Percentiles rank a stretch among this genome's conserved stretches.
Evolutionary conservation across 331 rosid genomes (phyloP).

Genomic region (Quercus lobata): DNA sequence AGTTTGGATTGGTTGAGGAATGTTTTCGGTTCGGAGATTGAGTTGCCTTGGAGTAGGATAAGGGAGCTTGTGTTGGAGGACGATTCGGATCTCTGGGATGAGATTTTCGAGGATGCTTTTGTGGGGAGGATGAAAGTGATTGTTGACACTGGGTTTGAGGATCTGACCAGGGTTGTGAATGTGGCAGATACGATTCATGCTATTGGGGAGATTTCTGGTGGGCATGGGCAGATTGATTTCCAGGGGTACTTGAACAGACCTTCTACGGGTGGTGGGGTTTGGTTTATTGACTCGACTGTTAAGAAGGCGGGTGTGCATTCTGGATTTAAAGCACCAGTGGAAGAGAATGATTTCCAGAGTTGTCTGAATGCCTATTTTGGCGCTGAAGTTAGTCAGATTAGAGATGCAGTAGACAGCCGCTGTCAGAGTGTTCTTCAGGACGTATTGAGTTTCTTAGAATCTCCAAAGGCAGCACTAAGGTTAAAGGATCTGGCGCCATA

Average conservation of each 20-base stretch:
- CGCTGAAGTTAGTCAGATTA: slow-evolving; percentile 67
- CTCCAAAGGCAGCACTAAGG: slow-evolving; percentile 86
- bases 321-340: slow-evolving; percentile 52
- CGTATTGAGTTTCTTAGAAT: slow-evolving; percentile 78
- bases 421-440: slow-evolving; percentile 80
- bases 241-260: slow-evolving; percentile 50
- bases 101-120: slow-evolving; percentile 78
- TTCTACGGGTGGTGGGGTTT: slow-evolving; percentile 76
- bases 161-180: slow-evolving; percentile 45
- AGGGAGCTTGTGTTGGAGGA: slow-evolving; percentile 93
- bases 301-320: slow-evolving; percentile 49
- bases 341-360: slow-evolving; percentile 57
- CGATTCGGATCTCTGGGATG: slow-evolving; percentile 91
- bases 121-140: slow-evolving; percentile 75
- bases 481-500: slow-evolving; percentile 67
- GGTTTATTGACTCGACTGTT: slow-evolving; percentile 71
- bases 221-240: slow-evolving; percentile 37
- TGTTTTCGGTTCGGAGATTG: slow-evolving; percentile 91
- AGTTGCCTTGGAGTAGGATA: slow-evolving; percentile 95
- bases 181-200: slow-evolving; percentile 41
- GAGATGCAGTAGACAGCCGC: slow-evolving; percentile 76
- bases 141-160: slow-evolving; percentile 55
- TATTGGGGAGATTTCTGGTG: slow-evolving; percentile 27
- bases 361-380: slow-evolving; percentile 89
- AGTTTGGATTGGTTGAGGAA: slow-evolving; percentile 94